Base-by-base conservation (phyloP, 805 yeast genomes). In the Zygoascus biomembranicola region DNA sequence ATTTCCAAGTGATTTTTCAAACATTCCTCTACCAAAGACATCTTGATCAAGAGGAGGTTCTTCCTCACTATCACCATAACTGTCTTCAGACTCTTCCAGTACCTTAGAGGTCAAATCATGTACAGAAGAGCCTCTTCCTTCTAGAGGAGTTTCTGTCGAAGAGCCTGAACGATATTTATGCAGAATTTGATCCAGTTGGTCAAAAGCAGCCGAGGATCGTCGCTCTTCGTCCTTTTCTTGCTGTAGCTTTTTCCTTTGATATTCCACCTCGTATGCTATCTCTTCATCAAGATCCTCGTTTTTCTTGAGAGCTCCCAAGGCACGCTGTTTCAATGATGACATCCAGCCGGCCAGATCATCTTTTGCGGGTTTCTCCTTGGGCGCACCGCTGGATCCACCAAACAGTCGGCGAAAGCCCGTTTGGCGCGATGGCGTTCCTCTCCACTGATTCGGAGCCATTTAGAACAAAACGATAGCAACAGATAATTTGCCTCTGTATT, bases 321-420 rank as follows among this genome's bases (percentile, higher is more conserved):
- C 52, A 6, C 57, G 41, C 10, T 45, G 20, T 32, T 47, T 48
- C 9, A 55, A 20, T 28, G 57, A 55, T 13, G 39, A 20, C 51
- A 55, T 45, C 57, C 57, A 55, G 9, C 51, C 53, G 2, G 52
- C 55, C 44, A 55, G 23, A 39, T 55, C 57, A 32, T 52, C 51
- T 14, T 48, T 35, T 19, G 44, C 28, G n/a, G 18, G 9, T 20
- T 18, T 43, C 8, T 16, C 20, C 26, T 35, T 23, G 41, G 52
- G 43, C 14, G 14, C n/a, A 37, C 23, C 28, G 53, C 18, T 8
- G 41, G 16, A 5, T 50, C 52, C 39, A 13, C 39, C 39, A 35
- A 35, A 35, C 39, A 35, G 39, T 13, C 10, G 23, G 43, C 20
- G n/a, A 52, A 14, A n/a, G 16, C 16, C 16, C 4, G 39, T 13